Evolutionary conservation across 2,329 filamentous ascomycete species (phyloP).

Genomic region (Venturia pyrina): DNA sequence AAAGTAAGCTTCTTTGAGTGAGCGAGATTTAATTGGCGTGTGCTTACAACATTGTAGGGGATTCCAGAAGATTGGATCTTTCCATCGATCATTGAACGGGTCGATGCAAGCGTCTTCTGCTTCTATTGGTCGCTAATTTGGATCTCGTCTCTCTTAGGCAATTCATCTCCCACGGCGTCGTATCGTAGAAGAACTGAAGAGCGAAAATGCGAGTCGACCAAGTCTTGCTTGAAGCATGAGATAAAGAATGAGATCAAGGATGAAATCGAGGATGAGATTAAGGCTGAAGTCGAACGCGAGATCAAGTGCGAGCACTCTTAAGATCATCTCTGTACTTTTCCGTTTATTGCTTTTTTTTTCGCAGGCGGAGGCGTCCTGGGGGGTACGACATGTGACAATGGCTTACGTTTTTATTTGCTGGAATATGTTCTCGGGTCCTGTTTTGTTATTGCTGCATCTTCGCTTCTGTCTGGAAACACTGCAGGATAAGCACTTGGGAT

Average conservation of each 20-base stretch:
- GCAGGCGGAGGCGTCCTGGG: not conserved
- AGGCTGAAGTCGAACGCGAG: not conserved
- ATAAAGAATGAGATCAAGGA: no score
- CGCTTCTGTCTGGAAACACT: not conserved
- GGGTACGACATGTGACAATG: not conserved
- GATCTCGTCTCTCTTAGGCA: not conserved
- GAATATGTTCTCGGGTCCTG: not conserved
- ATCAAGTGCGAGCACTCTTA: not conserved
- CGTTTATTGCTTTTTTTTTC: no score
- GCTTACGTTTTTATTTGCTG: conserved; percentile 2
- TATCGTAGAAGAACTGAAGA: not conserved
- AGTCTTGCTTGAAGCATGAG: not conserved
- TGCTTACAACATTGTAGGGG: conserved; percentile 1
- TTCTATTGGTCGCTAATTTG: not conserved
- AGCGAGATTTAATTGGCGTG: not conserved
- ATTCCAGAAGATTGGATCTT: conserved; percentile 12
- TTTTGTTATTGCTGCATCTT: not conserved
- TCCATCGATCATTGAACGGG: conserved; percentile 7
- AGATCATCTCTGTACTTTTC: not conserved
- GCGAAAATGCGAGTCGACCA: not conserved
- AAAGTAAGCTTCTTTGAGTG: not conserved
- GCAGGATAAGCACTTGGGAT: not conserved
- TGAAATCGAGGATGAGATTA: no score
- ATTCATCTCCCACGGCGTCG: not conserved
- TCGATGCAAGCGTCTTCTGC: conserved; percentile 7